Base-by-base conservation (phyloP, 352 stramenopile species). In the Phytophthora sojae region DNA sequence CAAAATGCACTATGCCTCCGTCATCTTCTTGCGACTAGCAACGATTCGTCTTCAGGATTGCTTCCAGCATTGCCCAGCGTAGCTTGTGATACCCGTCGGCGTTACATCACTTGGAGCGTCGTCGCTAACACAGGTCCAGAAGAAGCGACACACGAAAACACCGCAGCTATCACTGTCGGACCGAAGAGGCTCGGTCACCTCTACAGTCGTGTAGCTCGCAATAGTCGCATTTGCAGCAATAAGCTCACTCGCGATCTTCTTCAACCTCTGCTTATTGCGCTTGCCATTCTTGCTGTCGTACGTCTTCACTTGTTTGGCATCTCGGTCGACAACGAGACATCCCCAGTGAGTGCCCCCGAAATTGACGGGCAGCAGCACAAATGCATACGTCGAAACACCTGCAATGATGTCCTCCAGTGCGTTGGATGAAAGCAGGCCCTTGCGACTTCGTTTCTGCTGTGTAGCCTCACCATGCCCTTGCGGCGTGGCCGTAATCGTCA, bases 81-180 rank as follows among this genome's bases (percentile, higher is more conserved):
- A 64, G 30, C 25, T 37, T 49, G 45, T 45, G 4, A 64, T 14
- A 19, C 58, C 58, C 7, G 26, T 35, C 17, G 44, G 26, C 4
- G 35, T 54, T 19, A 59, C n/a, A 44, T 59, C 50, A 25, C 32
- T 47, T 42, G 19, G 50, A 15, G 35, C 60, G 2, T 59, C 50
- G 21, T 25, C 50, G 49, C 23, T 39, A 15, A 67, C 60, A 30
- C 35, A 45, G 8, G 19, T n/a, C n/a, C n/a, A n/a, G n/a, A n/a
- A n/a, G n/a, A n/a, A n/a, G n/a, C n/a, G n/a, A n/a, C n/a, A n/a
- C 21, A 67, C 61, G 45, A 57, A 57, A 14, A 69, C 61, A 14
- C 61, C 51, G 8, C 61, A 69, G 25, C 25, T 62, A 21, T 62
- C 61, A 19, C 54, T 56, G 14, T 62, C 61, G 6, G n/a, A 49